Percentiles rank a stretch among this genome's conserved stretches.
Evolutionary conservation across 2,329 filamentous ascomycete genomes (phyloP).

Genomic region (Chaetomiaceae sp.): DNA sequence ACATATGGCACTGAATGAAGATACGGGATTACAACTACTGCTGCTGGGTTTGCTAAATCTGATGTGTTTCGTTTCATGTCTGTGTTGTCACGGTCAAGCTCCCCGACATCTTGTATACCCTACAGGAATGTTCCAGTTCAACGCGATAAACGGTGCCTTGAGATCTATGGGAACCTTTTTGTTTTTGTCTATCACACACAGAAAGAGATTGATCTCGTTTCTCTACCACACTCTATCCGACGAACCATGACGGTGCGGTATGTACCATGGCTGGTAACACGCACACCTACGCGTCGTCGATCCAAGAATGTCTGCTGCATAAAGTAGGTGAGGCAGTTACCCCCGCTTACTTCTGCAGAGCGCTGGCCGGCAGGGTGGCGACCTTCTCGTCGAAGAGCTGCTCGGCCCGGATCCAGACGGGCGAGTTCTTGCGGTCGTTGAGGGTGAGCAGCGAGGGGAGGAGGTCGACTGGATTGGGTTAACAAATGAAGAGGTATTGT

Average conservation of each 20-base stretch:
- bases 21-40: background rate
- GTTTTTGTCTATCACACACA: background rate
- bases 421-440: constrained; percentile 65
- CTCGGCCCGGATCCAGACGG: constrained; percentile 82
- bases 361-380: constrained; percentile 24
- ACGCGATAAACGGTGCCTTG: no score
- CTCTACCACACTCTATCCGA: no score
- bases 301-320: no score
- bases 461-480: constrained; percentile 44
- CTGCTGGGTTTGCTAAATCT: no score
- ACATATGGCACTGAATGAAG: background rate
- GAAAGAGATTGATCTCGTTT: background rate
- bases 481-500: no score
- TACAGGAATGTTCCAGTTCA: no score
- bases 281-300: no score
- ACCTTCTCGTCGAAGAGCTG: constrained; percentile 83
- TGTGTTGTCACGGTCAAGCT: no score
- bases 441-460: constrained; percentile 72
- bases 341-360: constrained; percentile 20
- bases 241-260: no score
- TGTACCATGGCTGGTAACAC: no score
- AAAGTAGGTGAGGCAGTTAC: background rate
- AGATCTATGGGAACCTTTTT: background rate
- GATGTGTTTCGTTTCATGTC: no score
- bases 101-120: no score